Percentiles rank a stretch among this genome's conserved stretches.
Evolutionary conservation across 2,329 filamentous ascomycete genomes (phyloP).

Genomic region (Aspergillus sp.): DNA sequence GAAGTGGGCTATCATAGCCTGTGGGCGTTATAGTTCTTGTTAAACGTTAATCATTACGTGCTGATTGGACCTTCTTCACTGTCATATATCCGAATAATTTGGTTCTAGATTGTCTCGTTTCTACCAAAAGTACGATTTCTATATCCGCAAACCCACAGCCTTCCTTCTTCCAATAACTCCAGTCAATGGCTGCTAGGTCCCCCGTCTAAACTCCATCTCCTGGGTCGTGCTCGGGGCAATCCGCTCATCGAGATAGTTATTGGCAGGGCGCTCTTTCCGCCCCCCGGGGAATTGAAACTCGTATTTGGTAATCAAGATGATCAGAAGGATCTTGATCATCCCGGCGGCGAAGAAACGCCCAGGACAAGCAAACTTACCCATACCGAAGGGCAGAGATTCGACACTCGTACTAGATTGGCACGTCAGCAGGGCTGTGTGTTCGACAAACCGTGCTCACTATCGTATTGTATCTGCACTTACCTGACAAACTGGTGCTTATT

Average conservation of each 20-base stretch:
- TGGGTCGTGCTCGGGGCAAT: not conserved
- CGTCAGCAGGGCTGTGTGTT: not conserved
- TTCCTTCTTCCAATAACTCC: not conserved
- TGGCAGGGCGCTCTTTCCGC: not conserved
- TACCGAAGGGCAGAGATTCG: not conserved
- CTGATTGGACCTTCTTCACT: not conserved
- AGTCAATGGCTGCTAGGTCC: not conserved
- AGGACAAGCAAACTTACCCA: not conserved
- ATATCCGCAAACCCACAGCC: not conserved
- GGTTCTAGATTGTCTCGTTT: not conserved
- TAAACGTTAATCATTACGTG: not conserved
- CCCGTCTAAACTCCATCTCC: not conserved
- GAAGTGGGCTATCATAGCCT: not conserved
- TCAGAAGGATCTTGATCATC: not conserved
- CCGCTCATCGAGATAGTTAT: not conserved
- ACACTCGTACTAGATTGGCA: not conserved
- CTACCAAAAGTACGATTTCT: not conserved
- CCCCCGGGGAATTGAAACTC: constrained; percentile 3
- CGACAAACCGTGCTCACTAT: not conserved
- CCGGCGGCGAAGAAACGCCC: not conserved
- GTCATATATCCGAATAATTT: not conserved
- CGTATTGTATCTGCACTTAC: constrained; percentile 4
- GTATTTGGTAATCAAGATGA: not conserved
- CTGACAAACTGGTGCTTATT: not conserved
- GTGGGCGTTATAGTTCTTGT: not conserved